Conservation (phyloP, 345 rosid species). For the Aurinia saxatilis region DNA sequence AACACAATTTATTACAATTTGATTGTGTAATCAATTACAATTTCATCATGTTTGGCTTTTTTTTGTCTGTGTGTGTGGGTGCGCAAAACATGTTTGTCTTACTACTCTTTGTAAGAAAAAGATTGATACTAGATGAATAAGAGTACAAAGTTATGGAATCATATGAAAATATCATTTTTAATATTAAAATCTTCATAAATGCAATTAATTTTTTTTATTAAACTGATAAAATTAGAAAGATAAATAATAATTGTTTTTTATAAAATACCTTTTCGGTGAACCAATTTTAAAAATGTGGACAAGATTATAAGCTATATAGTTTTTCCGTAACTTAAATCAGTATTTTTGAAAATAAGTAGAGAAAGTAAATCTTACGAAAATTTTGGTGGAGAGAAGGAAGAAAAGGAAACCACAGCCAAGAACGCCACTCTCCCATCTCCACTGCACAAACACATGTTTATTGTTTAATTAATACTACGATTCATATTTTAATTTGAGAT, state of each 20-base stretch:
- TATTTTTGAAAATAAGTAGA: too few relatives aligned
- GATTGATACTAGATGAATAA: constrained; percentile 3
- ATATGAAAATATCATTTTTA: neutral
- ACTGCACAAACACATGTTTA: constrained; percentile 43
- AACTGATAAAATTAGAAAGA: too few relatives aligned
- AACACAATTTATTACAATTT: too few relatives aligned
- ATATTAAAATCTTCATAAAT: too few relatives aligned
- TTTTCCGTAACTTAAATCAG: too few relatives aligned
- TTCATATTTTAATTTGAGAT: neutral
- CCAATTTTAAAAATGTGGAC: too few relatives aligned
- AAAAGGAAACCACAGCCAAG: constrained; percentile 79
- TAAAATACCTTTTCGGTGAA: too few relatives aligned
- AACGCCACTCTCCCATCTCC: constrained; percentile 96
- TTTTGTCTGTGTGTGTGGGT: too few relatives aligned
- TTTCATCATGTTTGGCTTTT: neutral
- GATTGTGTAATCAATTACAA: neutral
- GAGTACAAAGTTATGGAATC: neutral
- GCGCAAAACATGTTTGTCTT: neutral
- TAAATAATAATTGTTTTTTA: too few relatives aligned
- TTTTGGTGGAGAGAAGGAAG: constrained; percentile 69
- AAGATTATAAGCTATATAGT: too few relatives aligned
- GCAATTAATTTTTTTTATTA: too few relatives aligned
- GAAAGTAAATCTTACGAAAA: constrained; percentile 43
- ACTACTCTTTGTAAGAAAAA: neutral
- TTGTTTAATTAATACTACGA: neutral